Conservation (phyloP, 2,329 filamentous ascomycete species). For the Trichoderma sp. region DNA sequence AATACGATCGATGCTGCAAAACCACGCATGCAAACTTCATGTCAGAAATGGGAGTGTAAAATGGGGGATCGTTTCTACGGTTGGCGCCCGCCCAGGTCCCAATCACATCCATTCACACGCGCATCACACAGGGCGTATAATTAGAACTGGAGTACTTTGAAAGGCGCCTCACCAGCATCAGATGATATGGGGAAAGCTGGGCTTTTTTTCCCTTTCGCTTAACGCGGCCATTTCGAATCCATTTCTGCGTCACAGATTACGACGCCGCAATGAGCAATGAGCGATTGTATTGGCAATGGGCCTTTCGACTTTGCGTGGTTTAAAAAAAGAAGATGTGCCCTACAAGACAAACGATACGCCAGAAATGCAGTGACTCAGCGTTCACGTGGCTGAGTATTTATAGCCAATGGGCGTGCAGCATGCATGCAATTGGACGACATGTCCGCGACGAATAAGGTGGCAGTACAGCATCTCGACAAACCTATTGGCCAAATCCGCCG, state of each 20-base stretch:
- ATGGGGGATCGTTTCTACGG: not conserved
- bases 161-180: not conserved
- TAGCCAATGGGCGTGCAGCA: not conserved
- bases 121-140: conserved; percentile 11
- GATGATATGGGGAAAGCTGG: not conserved
- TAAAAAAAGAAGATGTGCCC: not conserved
- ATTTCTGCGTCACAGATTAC: not conserved
- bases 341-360: not conserved
- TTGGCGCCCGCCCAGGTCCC: not conserved
- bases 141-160: not conserved
- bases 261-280: not conserved
- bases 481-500: not conserved
- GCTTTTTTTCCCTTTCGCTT: not conserved
- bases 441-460: conserved; percentile 1
- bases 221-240: not conserved
- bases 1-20: not conserved
- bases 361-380: not conserved
- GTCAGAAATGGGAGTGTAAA: not conserved
- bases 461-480: not conserved
- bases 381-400: conserved; percentile 1
- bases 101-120: conserved; percentile 13
- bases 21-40: not conserved
- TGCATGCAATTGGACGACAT: not conserved
- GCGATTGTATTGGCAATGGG: not conserved
- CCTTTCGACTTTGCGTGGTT: not conserved